A percentile compares a stretch with the other conserved stretches of the same genome.
Conservation (phyloP, 441 rosid species). For the Adansonia rubrostipa region DNA sequence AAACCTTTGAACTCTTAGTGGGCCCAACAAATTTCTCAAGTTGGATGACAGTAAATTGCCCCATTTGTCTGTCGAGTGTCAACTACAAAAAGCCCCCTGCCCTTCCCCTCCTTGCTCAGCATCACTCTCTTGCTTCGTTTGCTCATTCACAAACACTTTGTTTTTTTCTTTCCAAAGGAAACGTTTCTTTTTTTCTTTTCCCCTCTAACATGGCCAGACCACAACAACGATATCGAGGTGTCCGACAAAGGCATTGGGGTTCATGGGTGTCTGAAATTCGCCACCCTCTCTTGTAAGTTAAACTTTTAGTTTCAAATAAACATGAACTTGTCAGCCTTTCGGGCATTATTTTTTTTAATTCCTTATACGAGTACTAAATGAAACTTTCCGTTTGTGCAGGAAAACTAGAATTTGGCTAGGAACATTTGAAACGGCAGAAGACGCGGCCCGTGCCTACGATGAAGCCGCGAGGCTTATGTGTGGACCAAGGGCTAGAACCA, state of each 20-base stretch:
- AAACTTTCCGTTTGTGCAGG: constrained; percentile 49
- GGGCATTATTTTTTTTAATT: not conserved
- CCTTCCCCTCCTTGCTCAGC: constrained; percentile 34
- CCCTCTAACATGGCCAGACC: constrained; percentile 71
- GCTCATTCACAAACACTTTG: constrained; percentile 41
- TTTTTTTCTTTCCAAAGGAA: not conserved
- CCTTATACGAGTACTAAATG: not conserved
- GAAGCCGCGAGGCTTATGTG: constrained; percentile 98
- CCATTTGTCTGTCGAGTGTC: constrained; percentile 28
- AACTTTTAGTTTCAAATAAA: not conserved
- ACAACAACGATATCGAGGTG: constrained; percentile 93
- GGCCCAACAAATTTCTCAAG: constrained; percentile 53
- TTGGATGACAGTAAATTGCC: constrained; percentile 69
- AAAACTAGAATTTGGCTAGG: constrained; percentile 98
- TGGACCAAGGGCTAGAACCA: constrained; percentile 92
- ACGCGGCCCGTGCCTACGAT: constrained; percentile 95
- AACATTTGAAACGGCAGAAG: constrained; percentile 96
- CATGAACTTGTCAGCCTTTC: not conserved
- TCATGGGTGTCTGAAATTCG: constrained; percentile 99
- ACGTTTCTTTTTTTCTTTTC: not conserved
- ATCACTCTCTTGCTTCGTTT: constrained; percentile 17
- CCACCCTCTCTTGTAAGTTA: constrained; percentile 81
- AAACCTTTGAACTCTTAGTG: constrained; percentile 35
- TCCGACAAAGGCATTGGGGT: constrained; percentile 98
- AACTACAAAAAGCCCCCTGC: constrained; percentile 60